Percentiles rank a stretch among this genome's conserved stretches.
These are phyloP conservation scores for Cucurbita pepo DNA, from an alignment of 306 rosid species.

Conservation along the genomic window DNA sequence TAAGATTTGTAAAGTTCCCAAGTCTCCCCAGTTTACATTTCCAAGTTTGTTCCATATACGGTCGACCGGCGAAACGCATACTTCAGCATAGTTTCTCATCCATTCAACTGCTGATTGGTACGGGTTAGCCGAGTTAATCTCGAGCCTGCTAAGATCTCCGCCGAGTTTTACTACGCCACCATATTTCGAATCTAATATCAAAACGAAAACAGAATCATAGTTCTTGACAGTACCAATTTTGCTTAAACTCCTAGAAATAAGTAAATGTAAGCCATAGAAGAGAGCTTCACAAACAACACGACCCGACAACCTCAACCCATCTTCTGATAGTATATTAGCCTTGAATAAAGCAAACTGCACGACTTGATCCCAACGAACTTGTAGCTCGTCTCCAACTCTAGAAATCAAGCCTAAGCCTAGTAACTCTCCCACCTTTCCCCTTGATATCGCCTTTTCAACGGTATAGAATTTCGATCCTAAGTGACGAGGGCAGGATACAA, in stretches of 20 bases:
- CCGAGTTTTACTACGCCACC: conserved; percentile 62
- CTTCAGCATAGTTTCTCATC: conserved; percentile 53
- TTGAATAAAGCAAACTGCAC: conserved; percentile 57
- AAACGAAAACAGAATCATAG: conserved; percentile 50
- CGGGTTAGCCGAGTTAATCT: conserved; percentile 49
- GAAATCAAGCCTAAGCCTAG: conserved; percentile 63
- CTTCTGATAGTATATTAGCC: conserved; percentile 40
- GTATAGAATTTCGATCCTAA: conserved; percentile 64
- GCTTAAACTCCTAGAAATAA: conserved; percentile 61
- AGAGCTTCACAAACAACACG: conserved; percentile 64
- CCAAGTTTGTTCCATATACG: conserved; percentile 80
- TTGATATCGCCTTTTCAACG: conserved; percentile 66
- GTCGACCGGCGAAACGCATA: conserved; percentile 50
- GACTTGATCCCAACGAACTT: conserved; percentile 68
- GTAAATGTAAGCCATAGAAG: conserved; percentile 81
- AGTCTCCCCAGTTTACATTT: conserved; percentile 81
- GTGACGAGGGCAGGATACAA: conserved; percentile 58
- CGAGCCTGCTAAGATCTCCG: conserved; percentile 72
- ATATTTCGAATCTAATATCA: conserved; percentile 59
- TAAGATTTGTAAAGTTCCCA: conserved; percentile 66
- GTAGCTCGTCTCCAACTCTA: conserved; percentile 33
- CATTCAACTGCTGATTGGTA: conserved; percentile 63
- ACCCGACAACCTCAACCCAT: conserved; percentile 31
- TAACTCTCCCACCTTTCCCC: conserved; percentile 54
- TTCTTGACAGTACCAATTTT: conserved; percentile 35